These are phyloP conservation scores for Triticum aestivum DNA, from an alignment of 176 grass and related monocot genomes.

Conservation along the genomic window IWGSC_CS_RefSeq_v2.1 NC_057800.1:13149885-13150384, in stretches of 20 bases:
- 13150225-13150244: slow-evolving; percentile 7
- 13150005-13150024: not conserved
- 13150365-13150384: slow-evolving; percentile 84
- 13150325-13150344: slow-evolving; percentile 74
- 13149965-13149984: not conserved
- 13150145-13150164: slow-evolving; percentile 95
- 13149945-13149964: not conserved
- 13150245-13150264: slow-evolving; percentile 11
- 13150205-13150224: not conserved
- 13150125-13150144: slow-evolving; percentile 99
- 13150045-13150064: not conserved
- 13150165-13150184: slow-evolving; percentile 83
- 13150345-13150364: slow-evolving; percentile 94
- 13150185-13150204: not conserved
- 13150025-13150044: not conserved
- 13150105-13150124: slow-evolving; percentile 39
- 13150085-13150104: slow-evolving; percentile 14
- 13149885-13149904: slow-evolving; percentile 10
- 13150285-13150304: not conserved
- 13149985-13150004: not conserved
- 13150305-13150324: slow-evolving; percentile 32
- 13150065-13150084: slow-evolving; percentile 2
- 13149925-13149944: not conserved
- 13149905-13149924: not conserved
- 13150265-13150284: slow-evolving; percentile 5